A percentile compares a stretch with the other conserved stretches of the same genome.
phyloP scores from a whole-genome alignment of 495 filamentous ascomycete species.

The Pyrenopolyporus hunteri region DNA sequence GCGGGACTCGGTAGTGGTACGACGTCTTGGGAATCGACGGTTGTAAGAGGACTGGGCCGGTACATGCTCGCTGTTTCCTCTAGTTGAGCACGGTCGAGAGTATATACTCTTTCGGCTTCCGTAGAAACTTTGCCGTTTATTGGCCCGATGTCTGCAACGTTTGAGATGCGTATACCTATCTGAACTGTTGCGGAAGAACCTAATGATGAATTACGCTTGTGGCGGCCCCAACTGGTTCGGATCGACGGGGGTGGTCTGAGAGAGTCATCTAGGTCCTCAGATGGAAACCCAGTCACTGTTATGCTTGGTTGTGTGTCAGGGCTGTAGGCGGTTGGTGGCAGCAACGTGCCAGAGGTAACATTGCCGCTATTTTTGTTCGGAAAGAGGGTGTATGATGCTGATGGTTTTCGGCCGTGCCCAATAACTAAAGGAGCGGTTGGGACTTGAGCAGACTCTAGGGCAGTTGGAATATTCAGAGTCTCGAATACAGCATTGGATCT shows the following conservation, averaged over 20 bases:
- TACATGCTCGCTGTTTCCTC: slow-evolving; percentile 24
- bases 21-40: slow-evolving; percentile 6
- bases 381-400: slow-evolving; percentile 50
- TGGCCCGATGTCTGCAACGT: slow-evolving; percentile 50
- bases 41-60: slow-evolving; percentile 41
- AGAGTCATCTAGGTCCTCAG: slow-evolving; percentile 25
- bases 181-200: slow-evolving; percentile 56
- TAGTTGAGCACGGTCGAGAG: slow-evolving; percentile 43
- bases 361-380: slow-evolving; percentile 39
- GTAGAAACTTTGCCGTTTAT: slow-evolving; percentile 29
- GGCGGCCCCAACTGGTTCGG: slow-evolving; percentile 41
- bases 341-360: slow-evolving; percentile 43
- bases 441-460: slow-evolving; percentile 42
- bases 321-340: slow-evolving; percentile 53
- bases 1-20: slow-evolving; percentile 10
- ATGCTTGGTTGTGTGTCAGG: slow-evolving; percentile 35
- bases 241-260: slow-evolving; percentile 54
- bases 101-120: slow-evolving; percentile 41
- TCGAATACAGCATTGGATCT: slow-evolving; percentile 45
- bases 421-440: slow-evolving; percentile 25
- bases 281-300: not conserved
- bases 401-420: slow-evolving; percentile 44
- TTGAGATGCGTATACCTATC: slow-evolving; percentile 56
- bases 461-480: slow-evolving; percentile 32
- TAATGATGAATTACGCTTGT: slow-evolving; percentile 53